A percentile compares a stretch with the other conserved stretches of the same genome.
Conservation (phyloP, 2,329 filamentous ascomycete genomes). For the Tolypocladium endophyticum region DNA sequence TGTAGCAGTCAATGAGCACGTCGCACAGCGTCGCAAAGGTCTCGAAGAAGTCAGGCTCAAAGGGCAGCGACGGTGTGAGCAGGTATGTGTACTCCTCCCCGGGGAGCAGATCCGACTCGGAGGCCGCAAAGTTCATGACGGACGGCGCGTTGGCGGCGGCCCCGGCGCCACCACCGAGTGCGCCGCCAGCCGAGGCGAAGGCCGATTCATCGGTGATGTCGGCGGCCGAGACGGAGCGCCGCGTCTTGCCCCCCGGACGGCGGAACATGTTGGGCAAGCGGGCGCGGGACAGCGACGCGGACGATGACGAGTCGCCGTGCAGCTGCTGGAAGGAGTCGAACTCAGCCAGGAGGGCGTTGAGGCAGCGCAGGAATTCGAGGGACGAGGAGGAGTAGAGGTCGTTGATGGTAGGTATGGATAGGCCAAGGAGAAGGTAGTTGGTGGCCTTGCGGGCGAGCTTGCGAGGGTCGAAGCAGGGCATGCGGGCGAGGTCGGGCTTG, state of each 20-base stretch:
- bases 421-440: slow-evolving; percentile 84
- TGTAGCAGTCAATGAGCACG: slow-evolving; percentile 87
- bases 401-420: slow-evolving; percentile 80
- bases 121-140: slow-evolving; percentile 47
- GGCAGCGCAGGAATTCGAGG: slow-evolving; percentile 74
- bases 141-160: slow-evolving; percentile 21
- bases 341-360: slow-evolving; percentile 78
- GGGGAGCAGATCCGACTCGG: slow-evolving; percentile 56
- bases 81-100: slow-evolving; percentile 85
- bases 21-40: slow-evolving; percentile 95
- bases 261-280: slow-evolving; percentile 79
- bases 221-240: slow-evolving; percentile 40
- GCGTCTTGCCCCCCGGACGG: slow-evolving; percentile 47
- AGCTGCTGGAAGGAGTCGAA: slow-evolving; percentile 90
- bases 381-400: slow-evolving; percentile 75
- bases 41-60: slow-evolving; percentile 94
- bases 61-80: slow-evolving; percentile 83
- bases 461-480: slow-evolving; percentile 76
- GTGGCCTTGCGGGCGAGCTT: slow-evolving; percentile 84
- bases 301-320: slow-evolving; percentile 55
- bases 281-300: slow-evolving; percentile 60
- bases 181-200: slow-evolving; percentile 7
- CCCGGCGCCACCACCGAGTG: slow-evolving; percentile 6
- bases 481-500: slow-evolving; percentile 64
- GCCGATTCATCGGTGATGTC: slow-evolving; percentile 24